Base-by-base conservation (phyloP, 2,329 filamentous ascomycete genomes). In the Paecilomyces niveus region DNA sequence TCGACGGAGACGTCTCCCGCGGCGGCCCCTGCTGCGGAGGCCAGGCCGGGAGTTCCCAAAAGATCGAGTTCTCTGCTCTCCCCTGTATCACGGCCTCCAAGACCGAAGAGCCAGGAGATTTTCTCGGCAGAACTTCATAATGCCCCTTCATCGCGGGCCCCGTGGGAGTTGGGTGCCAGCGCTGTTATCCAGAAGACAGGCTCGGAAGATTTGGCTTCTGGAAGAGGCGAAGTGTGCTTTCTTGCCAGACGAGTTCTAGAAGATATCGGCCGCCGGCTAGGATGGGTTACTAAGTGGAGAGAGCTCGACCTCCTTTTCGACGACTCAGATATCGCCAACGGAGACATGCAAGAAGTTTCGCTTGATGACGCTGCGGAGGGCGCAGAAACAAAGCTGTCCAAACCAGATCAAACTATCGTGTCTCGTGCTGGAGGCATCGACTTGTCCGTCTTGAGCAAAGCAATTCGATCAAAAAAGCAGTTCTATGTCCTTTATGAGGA, bases 221-320 rank as follows among this genome's bases (percentile, higher is more conserved):
- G 86, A 60, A 83, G 93, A 66, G 93, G 90, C 5, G 91, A 96
- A 67, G 80, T 97, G 2, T 88, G 91, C 61, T 78, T 90, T 58
- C 77, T 96, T 49, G 92, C 91, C 8, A 83, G 93, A 57, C 90
- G 89, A 62, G 83, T 94, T 4, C 78, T 97, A 0, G 88, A 93
- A 66, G 83, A 86, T 54, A 76, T 91, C 53, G 92, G 90, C 1
- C 85, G 84, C 67, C 83, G 84, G 59, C 80, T 85, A 22, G 86
- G 85, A 3, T 97, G 92, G 92, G 83, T 80, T 55, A 85, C 90
- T 62, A 90, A 88, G 0, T 95, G 90, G 91, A 79, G 80, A 29
- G 78, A 83, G 57, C 81, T 87, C 7, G 74, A 70, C 24, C 64
- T 78, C 29, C 70, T 77, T 10, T 72, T 72, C 50, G 69, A 74